Evolutionary conservation across 208 protist genomes (phyloP).

Genomic region (Endotrypanum monterogeii): DNA sequence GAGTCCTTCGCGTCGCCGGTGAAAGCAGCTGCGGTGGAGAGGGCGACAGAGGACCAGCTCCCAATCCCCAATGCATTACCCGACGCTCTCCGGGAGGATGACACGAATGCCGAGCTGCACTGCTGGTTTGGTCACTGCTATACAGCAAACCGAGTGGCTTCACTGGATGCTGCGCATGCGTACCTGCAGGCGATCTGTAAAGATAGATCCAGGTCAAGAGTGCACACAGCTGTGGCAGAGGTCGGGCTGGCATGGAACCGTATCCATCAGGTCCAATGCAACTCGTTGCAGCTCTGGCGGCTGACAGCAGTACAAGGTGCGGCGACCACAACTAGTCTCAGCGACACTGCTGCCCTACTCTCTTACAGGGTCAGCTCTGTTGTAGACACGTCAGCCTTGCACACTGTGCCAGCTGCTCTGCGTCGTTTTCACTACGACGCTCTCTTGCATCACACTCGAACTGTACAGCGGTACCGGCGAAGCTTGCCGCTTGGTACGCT

Average conservation of each 20-base stretch:
- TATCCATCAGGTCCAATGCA: constrained; percentile 21
- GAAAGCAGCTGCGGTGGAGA: neutral
- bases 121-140: constrained; percentile 47
- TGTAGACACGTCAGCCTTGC: constrained; percentile 20
- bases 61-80: constrained; percentile 11
- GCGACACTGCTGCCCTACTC: constrained; percentile 4
- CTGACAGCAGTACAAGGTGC: neutral
- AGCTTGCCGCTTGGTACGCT: neutral
- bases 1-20: neutral
- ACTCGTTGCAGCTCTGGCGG: constrained; percentile 22
- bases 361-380: constrained; percentile 7
- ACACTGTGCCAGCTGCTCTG: constrained; percentile 9
- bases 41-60: constrained; percentile 8
- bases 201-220: constrained; percentile 13
- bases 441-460: constrained; percentile 15
- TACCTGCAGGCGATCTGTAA: constrained; percentile 37
- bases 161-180: constrained; percentile 39
- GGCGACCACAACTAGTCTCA: neutral
- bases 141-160: constrained; percentile 27
- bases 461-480: constrained; percentile 6
- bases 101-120: constrained; percentile 32
- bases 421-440: constrained; percentile 16
- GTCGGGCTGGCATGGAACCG: constrained; percentile 32
- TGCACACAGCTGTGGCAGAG: constrained; percentile 16
- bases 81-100: constrained; percentile 29